These are phyloP conservation scores for Crithidia bombi DNA, from an alignment of 208 protist species.

Conservation along the genomic window DNA sequence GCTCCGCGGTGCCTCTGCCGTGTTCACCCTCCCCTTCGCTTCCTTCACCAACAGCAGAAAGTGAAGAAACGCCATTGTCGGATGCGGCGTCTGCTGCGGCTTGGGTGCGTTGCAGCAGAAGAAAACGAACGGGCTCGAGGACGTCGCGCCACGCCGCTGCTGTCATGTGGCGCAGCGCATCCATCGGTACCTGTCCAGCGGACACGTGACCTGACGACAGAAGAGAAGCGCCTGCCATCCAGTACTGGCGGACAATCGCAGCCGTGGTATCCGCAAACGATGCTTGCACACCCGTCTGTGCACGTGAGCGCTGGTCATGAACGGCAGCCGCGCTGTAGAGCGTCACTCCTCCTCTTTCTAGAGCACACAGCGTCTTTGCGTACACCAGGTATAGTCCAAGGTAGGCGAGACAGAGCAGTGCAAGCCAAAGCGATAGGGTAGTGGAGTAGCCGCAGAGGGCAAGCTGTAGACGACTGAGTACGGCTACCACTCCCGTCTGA, in stretches of 20 bases:
- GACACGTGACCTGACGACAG: neutral
- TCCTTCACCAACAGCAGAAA: neutral
- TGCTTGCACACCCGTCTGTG: neutral
- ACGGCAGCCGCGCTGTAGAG: neutral
- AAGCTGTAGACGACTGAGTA: conserved; percentile 51
- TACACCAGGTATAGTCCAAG: conserved; percentile 26
- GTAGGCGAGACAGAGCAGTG: conserved; percentile 25
- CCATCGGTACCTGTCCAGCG: neutral
- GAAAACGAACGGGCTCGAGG: conserved; percentile 19
- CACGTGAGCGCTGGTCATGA: neutral
- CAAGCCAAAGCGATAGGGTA: conserved; percentile 45
- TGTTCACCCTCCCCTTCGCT: neutral
- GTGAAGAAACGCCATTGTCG: neutral
- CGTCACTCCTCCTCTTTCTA: neutral
- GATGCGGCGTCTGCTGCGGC: too few relatives aligned
- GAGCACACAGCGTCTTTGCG: conserved; percentile 2
- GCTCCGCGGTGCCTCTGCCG: neutral
- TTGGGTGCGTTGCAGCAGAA: conserved; percentile 14
- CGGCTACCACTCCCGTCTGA: conserved; percentile 40
- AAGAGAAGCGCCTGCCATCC: neutral
- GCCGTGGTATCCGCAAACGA: neutral
- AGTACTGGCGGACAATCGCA: neutral
- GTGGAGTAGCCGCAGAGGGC: conserved; percentile 55
- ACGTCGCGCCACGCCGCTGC: conserved; percentile 12
- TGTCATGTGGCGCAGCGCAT: conserved; percentile 4